These are phyloP conservation scores for Trametes cinnabarina DNA, from an alignment of 768 basidiomycete species.

Conservation along the genomic window DNA sequence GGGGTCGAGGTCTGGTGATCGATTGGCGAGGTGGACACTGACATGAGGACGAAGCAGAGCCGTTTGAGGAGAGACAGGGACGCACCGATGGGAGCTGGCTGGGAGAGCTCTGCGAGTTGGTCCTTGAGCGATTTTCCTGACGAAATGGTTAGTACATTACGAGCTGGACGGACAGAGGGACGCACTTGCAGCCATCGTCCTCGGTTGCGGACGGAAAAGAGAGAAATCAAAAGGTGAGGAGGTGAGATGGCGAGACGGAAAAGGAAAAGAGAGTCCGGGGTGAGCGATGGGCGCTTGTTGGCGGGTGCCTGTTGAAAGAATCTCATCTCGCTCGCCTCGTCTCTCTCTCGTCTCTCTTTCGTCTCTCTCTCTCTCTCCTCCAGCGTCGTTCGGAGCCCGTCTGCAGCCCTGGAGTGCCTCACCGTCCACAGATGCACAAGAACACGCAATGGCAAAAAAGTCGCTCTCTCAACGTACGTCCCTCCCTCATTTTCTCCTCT, in stretches of 20 bases:
- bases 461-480: conserved; percentile 16
- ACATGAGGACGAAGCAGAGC: conserved; percentile 8
- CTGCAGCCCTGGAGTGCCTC: conserved; percentile 23
- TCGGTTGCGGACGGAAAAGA: not conserved
- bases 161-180: not conserved
- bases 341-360: not conserved
- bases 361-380: conserved; percentile 16
- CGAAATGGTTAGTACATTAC: not conserved
- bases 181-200: conserved; percentile 21
- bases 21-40: conserved; percentile 9
- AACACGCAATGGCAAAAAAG: conserved; percentile 28
- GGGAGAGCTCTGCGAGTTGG: conserved; percentile 79
- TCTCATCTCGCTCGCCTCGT: no score
- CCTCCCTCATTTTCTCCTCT: not conserved
- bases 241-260: not conserved
- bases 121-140: conserved; percentile 64
- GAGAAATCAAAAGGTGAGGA: not conserved
- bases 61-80: conserved; percentile 42
- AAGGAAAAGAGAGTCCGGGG: conserved; percentile 1
- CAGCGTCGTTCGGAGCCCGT: conserved; percentile 1
- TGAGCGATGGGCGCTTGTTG: conserved; percentile 1
- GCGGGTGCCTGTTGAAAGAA: not conserved
- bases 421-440: conserved; percentile 22
- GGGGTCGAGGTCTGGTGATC: conserved; percentile 63
- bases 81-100: conserved; percentile 66